Evolutionary conservation across 768 basidiomycete species (phyloP), one percentile per base, ranked within the genome.

Genomic region (Aureoboletus auriporus): DNA sequence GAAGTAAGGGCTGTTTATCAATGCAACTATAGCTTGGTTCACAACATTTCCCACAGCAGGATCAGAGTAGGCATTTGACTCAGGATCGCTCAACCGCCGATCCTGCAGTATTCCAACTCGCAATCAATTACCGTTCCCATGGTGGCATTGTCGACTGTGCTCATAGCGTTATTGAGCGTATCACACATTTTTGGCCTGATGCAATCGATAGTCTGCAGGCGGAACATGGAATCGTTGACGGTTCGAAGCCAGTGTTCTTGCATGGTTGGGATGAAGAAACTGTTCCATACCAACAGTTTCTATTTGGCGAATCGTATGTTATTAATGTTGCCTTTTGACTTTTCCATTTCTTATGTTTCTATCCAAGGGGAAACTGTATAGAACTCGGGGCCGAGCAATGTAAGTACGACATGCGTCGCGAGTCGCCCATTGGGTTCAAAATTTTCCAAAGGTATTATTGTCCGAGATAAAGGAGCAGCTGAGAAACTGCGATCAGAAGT

Each of bases 131-230:
- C 55, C 77, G 86, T 6, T 86, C 84, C 0, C 84, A 87, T 57
- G 76, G 75, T 0, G 86, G 86, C 1, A 88, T 89, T 38, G 80
- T 89, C 16, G 72, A 82, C 42, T 85, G 82, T 54, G 86, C 86
- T 0, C 77, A 81, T 44, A 77, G 76, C 0, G 66, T 87, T 20
- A 75, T 89, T 5, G 75, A 80, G n/a, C 63, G 88, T 2, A 78
- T 89, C 12, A 74, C 68, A 13, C 58, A 54, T 8, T 82, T 82
- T 48, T 88, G 84, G 81, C 80, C 82, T 0, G 63, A 81, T 53
- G 69, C 82, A 0, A 84, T 89, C 27, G 86, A 89, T 58, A 54
- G 53, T 2, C 72, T 88, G 14, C 69, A 69, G 8, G 72, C 68
- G 4, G 87, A 89, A 60, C 64, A 68, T 34, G 84, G 82, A 0